Base-by-base conservation (phyloP, 208 protist species). In the Wallacemonas sp. region DNA sequence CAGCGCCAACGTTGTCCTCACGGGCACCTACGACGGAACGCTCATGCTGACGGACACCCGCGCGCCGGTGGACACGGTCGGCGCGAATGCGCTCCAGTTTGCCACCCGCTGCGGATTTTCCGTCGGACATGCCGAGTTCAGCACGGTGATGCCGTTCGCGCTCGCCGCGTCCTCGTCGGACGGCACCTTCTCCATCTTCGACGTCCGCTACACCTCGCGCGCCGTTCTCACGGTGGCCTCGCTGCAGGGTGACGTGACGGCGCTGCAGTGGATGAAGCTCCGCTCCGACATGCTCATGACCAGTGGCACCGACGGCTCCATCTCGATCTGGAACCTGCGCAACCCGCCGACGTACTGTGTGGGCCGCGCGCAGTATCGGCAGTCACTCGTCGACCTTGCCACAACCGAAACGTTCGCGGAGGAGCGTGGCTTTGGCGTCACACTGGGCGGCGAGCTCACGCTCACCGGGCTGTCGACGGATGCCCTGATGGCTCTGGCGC, bases 271-370 rank as follows among this genome's bases (percentile, higher is more conserved):
- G 81, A 65, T 87, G 54, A 70, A 72, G 33, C 76, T 93, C 31
- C 76, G 92, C 38, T 75, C 83, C 0, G 89, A 95, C 68, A 50
- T 93, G 57, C 71, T 95, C 39, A 76, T 79, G 25, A 92, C 89
- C 0, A 83, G 78, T 23, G 89, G 89, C 65, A 84, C 77, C 46
- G 89, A 95, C 70, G 87, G 89, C 20, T 82, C 86, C 8, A 82
- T 93, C 11, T 74, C 82, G 38, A n/a, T 92, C 25, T 95, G 89
- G 87, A 92, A 90, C 45, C 70, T 95, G 18, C 86, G 86, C 29
- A 72, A 67, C 55, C 72, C 84, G 5, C 89, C 89, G 7, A 90
- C 89, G 2, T 92, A 84, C 73, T 86, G 83, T 57, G 89, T 95
- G 0, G 89, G 89, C 7, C 80, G 83, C 22, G 83, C 82, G 25